These are phyloP conservation scores for Isoetes taiwanensis DNA, from an alignment of 75 land plant species.

Conservation along the genomic window DNA sequence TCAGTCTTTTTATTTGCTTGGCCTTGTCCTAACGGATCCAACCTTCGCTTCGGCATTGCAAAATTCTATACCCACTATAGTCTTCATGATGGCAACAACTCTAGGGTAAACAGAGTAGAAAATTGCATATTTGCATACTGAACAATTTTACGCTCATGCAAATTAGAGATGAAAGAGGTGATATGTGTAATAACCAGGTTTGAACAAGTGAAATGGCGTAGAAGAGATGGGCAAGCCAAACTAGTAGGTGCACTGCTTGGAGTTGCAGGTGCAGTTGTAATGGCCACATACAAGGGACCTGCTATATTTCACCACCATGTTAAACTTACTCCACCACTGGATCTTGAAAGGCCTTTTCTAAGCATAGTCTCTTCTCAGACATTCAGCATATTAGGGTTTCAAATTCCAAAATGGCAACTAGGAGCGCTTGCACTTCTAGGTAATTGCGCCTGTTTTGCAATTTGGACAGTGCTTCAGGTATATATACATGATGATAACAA, in stretches of 20 bases:
- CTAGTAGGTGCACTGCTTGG: slow-evolving; percentile 59
- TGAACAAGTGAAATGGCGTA: slow-evolving; percentile 48
- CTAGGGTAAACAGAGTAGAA: slow-evolving; percentile 80
- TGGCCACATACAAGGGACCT: slow-evolving; percentile 68
- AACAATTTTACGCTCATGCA: slow-evolving; percentile 30
- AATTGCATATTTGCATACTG: slow-evolving; percentile 7
- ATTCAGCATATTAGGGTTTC: background rate
- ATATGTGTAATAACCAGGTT: slow-evolving; percentile 29
- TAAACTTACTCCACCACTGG: background rate
- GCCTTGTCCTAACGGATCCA: slow-evolving; percentile 81
- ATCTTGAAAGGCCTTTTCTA: slow-evolving; percentile 16
- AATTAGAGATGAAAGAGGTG: slow-evolving; percentile 10
- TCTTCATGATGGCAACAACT: slow-evolving; percentile 54
- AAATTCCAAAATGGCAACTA: slow-evolving; percentile 33
- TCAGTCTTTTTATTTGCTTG: slow-evolving; percentile 76
- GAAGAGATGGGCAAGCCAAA: slow-evolving; percentile 53
- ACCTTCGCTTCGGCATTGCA: slow-evolving; percentile 86
- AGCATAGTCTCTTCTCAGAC: background rate
- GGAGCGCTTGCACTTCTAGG: slow-evolving; percentile 58
- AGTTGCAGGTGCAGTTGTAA: slow-evolving; percentile 61
- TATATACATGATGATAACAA: background rate
- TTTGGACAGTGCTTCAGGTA: slow-evolving; percentile 45
- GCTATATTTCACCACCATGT: slow-evolving; percentile 16
- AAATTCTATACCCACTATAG: slow-evolving; percentile 85
- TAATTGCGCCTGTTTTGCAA: slow-evolving; percentile 61